phyloP scores from a whole-genome alignment of 1,284 basidiomycete genomes.

The Tremellales sp. region DNA sequence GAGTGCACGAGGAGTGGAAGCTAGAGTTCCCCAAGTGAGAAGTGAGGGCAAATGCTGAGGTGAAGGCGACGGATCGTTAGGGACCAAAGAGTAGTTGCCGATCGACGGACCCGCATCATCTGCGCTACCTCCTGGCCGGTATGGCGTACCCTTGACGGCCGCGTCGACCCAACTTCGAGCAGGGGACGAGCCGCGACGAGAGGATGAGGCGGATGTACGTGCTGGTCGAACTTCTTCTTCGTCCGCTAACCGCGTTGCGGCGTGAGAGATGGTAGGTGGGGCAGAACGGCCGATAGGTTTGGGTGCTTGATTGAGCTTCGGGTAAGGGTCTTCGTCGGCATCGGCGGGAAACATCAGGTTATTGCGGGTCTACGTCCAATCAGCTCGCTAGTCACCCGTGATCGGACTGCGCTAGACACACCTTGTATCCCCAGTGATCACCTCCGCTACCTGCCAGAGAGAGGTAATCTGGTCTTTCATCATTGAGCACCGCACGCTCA shows the following conservation, averaged over 20 bases:
- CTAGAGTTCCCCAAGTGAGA: conserved; percentile 89
- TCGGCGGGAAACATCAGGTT: conserved; percentile 89
- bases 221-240: conserved; percentile 50
- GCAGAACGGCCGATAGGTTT: conserved; percentile 48
- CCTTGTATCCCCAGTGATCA: conserved; percentile 85
- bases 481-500: conserved; percentile 57
- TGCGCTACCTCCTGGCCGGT: conserved; percentile 17
- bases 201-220: conserved; percentile 51
- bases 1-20: conserved; percentile 77
- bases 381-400: conserved; percentile 10
- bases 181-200: conserved; percentile 65
- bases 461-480: conserved; percentile 53
- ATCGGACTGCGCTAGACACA: conserved; percentile 37
- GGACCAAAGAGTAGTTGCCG: conserved; percentile 66
- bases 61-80: conserved; percentile 79
- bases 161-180: conserved; percentile 81
- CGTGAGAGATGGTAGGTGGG: conserved; percentile 67
- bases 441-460: conserved; percentile 58
- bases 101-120: conserved; percentile 50
- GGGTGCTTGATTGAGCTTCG: conserved; percentile 16
- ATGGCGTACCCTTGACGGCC: conserved; percentile 68
- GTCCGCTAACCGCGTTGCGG: conserved; percentile 71
- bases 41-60: conserved; percentile 78
- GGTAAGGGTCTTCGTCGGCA: conserved; percentile 76
- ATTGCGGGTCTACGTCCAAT: conserved; percentile 67